Evolutionary conservation across 257 asterid genomes (phyloP), one percentile per base, ranked within the genome.

Genomic region (Fraxinus anomala): DNA sequence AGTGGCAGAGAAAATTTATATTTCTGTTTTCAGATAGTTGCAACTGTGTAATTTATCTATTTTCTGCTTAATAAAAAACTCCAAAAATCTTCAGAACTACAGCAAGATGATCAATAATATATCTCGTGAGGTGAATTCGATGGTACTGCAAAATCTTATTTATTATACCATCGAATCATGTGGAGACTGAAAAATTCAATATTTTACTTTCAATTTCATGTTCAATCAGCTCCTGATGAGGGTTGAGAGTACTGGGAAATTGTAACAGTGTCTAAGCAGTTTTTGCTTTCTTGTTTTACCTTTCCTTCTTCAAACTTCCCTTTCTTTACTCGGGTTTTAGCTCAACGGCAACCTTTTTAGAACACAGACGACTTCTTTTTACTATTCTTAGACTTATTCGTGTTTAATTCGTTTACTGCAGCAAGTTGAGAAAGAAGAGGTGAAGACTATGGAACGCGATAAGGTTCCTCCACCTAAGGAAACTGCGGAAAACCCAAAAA

Each of bases 391-490:
- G 11, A 71, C 31, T 69, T 59, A 65, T 70, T 77, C 37, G 54
- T 23, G 59, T 72, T 16, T 3, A 36, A 59, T 19, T 16, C 42
- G 2, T 68, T 49, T 59, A 28, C 33, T 66, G 81, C 89, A 89
- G 96, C 88, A 85, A 84, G 87, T 84, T 51, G 91, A 80, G 76
- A 89, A 90, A 85, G 86, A 89, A 67, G 79, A 79, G 82, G 76
- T 76, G 70, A 87, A 86, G 80, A 79, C 47, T 33, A 74, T 79
- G 76, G 92, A 82, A 76, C 80, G 69, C 61, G 88, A 82, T 54
- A 73, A 10, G 66, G 87, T 74, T 71, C 28, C 85, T 70, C 31
- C 61, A 9, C 44, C 13, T 1, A 83, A 82, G 76, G 92, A 66
- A 68, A 77, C 73, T 26, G 77, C 59, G 70, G 85, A 42, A 37